Conservation (phyloP, 768 basidiomycete species). For the Mycena crocata region DNA sequence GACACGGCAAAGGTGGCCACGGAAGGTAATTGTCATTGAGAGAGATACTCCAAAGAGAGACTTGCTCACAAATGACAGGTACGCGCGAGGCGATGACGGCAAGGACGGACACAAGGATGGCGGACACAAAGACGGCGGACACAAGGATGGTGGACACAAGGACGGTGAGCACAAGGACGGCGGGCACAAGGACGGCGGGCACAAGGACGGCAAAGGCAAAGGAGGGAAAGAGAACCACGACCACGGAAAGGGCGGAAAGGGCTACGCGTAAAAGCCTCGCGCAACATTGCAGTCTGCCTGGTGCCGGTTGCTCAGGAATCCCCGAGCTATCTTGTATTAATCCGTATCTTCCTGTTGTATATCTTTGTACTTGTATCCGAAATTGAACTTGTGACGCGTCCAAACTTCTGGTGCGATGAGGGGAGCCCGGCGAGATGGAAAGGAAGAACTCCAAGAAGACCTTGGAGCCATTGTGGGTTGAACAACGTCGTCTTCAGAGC, state of each 20-base stretch:
- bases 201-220: neutral
- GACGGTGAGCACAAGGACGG: no score
- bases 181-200: neutral
- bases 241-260: neutral
- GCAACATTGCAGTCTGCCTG: neutral
- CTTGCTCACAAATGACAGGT: no score
- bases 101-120: no score
- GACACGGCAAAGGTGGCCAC: neutral
- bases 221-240: neutral
- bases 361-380: slow-evolving; percentile 3
- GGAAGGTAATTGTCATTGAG: neutral
- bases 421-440: neutral
- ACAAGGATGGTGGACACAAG: neutral
- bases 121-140: neutral
- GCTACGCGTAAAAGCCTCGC: neutral
- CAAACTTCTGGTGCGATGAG: neutral
- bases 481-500: no score
- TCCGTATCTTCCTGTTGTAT: neutral
- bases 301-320: neutral
- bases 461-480: no score
- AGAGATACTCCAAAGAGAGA: no score
- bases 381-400: slow-evolving; percentile 1
- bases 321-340: neutral
- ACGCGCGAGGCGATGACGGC: no score
- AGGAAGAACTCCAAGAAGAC: neutral